Conservation (phyloP, 352 stramenopile species). For the Globisporangium solare region DNA sequence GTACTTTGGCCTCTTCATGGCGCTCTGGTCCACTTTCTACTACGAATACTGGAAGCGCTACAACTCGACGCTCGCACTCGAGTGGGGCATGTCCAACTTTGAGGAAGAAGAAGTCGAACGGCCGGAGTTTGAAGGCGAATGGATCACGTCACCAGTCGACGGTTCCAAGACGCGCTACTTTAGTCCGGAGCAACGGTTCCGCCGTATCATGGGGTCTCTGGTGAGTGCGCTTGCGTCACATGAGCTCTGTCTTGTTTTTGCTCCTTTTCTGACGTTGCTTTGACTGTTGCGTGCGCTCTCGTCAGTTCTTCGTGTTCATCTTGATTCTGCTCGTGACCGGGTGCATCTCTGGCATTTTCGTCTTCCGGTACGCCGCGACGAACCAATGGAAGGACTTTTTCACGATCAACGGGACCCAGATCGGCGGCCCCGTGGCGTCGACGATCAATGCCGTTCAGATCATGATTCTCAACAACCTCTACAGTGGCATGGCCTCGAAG, state of each 20-base stretch:
- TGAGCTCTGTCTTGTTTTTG: neutral
- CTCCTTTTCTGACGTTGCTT: neutral
- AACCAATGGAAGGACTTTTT: constrained; percentile 54
- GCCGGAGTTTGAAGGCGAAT: constrained; percentile 66
- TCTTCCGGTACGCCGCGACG: constrained; percentile 63
- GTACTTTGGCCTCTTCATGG: constrained; percentile 83
- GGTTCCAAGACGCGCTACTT: constrained; percentile 78
- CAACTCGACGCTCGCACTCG: constrained; percentile 60
- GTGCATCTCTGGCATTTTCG: constrained; percentile 64
- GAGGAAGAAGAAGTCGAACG: constrained; percentile 68
- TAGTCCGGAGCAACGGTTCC: constrained; percentile 52
- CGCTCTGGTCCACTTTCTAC: constrained; percentile 77
- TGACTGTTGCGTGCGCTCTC: constrained; percentile 1
- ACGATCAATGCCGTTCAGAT: constrained; percentile 82
- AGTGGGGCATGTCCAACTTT: constrained; percentile 75
- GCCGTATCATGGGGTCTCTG: constrained; percentile 65
- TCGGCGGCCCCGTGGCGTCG: constrained; percentile 49
- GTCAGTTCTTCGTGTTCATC: constrained; percentile 62
- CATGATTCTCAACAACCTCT: constrained; percentile 77
- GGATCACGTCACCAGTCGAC: constrained; percentile 68
- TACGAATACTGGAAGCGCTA: constrained; percentile 83
- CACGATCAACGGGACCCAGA: constrained; percentile 38
- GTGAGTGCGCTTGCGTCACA: constrained; percentile 19
- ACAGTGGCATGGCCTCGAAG: constrained; percentile 50
- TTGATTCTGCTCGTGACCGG: constrained; percentile 66